These are phyloP conservation scores for Claviceps quebecensis DNA, from an alignment of 2,329 filamentous ascomycete species.

Conservation along the genomic window DNA sequence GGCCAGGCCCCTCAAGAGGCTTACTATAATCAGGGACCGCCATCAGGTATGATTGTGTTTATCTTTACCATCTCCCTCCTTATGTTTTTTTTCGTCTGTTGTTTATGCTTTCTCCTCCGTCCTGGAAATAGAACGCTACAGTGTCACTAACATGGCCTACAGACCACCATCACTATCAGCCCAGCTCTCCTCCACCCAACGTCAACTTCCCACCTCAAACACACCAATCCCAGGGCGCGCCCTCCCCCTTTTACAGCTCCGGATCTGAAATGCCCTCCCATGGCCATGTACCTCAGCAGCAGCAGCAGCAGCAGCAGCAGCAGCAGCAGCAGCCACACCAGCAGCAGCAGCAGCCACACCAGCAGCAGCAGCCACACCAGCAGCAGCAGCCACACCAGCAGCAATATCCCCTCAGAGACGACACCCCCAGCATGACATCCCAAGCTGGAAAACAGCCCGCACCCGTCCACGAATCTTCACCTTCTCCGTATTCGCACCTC, in stretches of 20 bases:
- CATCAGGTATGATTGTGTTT: constrained; percentile 9
- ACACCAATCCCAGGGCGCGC: constrained; percentile 16
- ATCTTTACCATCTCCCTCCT: too few relatives aligned
- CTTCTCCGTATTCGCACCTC: constrained; percentile 28
- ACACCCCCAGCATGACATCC: constrained; percentile 30
- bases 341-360: too few relatives aligned
- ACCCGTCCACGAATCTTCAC: constrained; percentile 33
- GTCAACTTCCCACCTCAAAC: constrained; percentile 21
- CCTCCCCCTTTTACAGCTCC: constrained; percentile 53
- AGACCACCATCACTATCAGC: constrained; percentile 33
- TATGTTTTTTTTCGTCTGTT: too few relatives aligned
- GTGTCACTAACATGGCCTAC: constrained; percentile 9
- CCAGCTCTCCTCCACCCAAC: constrained; percentile 34
- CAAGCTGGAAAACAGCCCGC: not conserved
- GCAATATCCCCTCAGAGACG: constrained; percentile 38
- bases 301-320: too few relatives aligned
- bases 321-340: not conserved
- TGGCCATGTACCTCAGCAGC: constrained; percentile 17
- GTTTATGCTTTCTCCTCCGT: too few relatives aligned
- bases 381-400: too few relatives aligned
- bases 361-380: too few relatives aligned
- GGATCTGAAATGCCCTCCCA: constrained; percentile 39
- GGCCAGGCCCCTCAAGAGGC: constrained; percentile 40
- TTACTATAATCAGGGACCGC: constrained; percentile 50
- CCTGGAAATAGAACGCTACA: too few relatives aligned